Percentiles rank a stretch among this genome's conserved stretches.
Evolutionary conservation across 495 filamentous ascomycete species (phyloP).

Genomic region (Talaromyces wortmannii): DNA sequence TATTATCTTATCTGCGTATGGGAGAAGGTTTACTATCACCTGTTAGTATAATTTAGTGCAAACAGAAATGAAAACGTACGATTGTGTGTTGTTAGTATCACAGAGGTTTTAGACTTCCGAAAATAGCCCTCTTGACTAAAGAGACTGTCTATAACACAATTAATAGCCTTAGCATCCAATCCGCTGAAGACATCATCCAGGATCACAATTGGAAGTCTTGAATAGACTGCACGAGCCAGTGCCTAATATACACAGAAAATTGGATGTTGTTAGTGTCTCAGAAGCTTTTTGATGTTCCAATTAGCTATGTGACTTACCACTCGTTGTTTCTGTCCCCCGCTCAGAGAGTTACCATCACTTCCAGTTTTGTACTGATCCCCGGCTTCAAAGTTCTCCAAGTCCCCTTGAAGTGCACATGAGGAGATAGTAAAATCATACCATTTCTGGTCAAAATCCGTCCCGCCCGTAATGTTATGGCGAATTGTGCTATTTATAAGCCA

Average conservation of each 20-base stretch:
- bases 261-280: background rate
- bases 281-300: background rate
- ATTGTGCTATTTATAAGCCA: slow-evolving; percentile 36
- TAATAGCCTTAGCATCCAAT: slow-evolving; percentile 9
- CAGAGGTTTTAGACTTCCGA: slow-evolving; percentile 9
- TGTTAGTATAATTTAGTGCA: slow-evolving; percentile 23
- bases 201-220: slow-evolving; percentile 14
- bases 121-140: slow-evolving; percentile 9
- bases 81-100: slow-evolving; percentile 7
- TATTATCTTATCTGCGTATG: slow-evolving; percentile 10
- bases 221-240: slow-evolving; percentile 17
- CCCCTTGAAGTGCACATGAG: slow-evolving; percentile 20
- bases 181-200: slow-evolving; percentile 34
- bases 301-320: slow-evolving; percentile 4
- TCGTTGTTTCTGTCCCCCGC: slow-evolving; percentile 78
- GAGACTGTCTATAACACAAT: slow-evolving; percentile 1
- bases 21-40: slow-evolving; percentile 28
- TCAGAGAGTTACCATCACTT: slow-evolving; percentile 73
- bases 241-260: slow-evolving; percentile 4
- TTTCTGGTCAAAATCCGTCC: slow-evolving; percentile 9
- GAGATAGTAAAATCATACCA: slow-evolving; percentile 26
- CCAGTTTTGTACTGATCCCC: slow-evolving; percentile 73
- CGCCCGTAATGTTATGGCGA: slow-evolving; percentile 24
- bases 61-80: background rate
- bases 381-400: slow-evolving; percentile 29